These are phyloP conservation scores for Zasmidium cellare DNA, from an alignment of 2,329 filamentous ascomycete genomes.

Conservation along the genomic window DNA sequence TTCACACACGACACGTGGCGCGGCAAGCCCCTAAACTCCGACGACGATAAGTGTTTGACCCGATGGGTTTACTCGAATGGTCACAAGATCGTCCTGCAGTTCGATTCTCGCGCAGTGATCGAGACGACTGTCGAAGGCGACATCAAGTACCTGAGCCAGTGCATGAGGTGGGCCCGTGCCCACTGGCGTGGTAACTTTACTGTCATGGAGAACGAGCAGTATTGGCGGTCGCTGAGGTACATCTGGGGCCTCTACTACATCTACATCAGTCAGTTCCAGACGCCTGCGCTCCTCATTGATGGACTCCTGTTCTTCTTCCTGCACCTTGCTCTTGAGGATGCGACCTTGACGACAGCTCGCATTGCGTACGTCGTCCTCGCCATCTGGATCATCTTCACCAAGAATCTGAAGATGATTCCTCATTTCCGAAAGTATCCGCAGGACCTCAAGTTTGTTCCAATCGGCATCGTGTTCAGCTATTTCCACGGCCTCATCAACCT, in stretches of 20 bases:
- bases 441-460: conserved; percentile 54
- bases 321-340: conserved; percentile 23
- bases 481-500: conserved; percentile 60
- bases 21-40: conserved; percentile 51
- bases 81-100: conserved; percentile 59
- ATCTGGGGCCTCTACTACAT: conserved; percentile 59
- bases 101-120: conserved; percentile 49
- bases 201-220: conserved; percentile 42
- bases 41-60: conserved; percentile 65
- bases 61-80: conserved; percentile 52
- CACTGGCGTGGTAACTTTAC: conserved; percentile 59
- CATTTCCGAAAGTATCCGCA: conserved; percentile 54
- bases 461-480: conserved; percentile 58
- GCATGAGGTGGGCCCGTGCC: conserved; percentile 59
- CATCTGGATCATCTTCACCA: conserved; percentile 56
- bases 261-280: conserved; percentile 55
- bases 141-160: conserved; percentile 54
- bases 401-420: conserved; percentile 58
- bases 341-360: background rate
- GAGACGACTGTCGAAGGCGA: conserved; percentile 55
- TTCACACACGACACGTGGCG: conserved; percentile 56
- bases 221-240: conserved; percentile 38
- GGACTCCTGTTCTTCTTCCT: conserved; percentile 40
- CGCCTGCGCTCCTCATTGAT: conserved; percentile 59
- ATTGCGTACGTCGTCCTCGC: conserved; percentile 18